Percentiles rank a stretch among this genome's conserved stretches.
phyloP scores from a whole-genome alignment of 495 filamentous ascomycete species.

The Chaetomium fimeti region DNA sequence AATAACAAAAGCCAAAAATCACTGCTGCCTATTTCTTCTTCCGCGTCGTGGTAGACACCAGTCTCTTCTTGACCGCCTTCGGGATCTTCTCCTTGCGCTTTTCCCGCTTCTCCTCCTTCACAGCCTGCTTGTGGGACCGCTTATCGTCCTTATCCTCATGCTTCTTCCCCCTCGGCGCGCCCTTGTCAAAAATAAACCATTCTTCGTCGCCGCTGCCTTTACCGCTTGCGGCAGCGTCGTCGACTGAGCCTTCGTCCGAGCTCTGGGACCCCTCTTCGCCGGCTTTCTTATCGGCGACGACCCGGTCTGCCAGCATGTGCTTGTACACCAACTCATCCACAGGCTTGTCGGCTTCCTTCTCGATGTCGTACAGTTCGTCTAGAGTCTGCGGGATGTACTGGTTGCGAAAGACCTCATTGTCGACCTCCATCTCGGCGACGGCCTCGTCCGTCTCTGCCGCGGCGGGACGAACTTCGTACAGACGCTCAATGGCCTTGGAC shows the following conservation, averaged over 20 bases:
- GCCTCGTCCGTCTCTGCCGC: slow-evolving; percentile 46
- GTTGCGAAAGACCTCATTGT: slow-evolving; percentile 88
- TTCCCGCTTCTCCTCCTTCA: slow-evolving; percentile 93
- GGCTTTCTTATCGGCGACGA: slow-evolving; percentile 43
- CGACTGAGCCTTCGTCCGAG: slow-evolving; percentile 42
- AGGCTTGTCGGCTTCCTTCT: slow-evolving; percentile 79
- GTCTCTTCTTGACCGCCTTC: slow-evolving; percentile 85
- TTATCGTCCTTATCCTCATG: slow-evolving; percentile 90
- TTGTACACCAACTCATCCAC: slow-evolving; percentile 74
- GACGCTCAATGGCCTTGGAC: slow-evolving; percentile 43
- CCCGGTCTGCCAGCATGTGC: slow-evolving; percentile 70
- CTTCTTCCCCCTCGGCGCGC: slow-evolving; percentile 76
- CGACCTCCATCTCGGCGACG: slow-evolving; percentile 59
- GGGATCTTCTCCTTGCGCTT: slow-evolving; percentile 92
- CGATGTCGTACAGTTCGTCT: slow-evolving; percentile 92
- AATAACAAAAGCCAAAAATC: neutral
- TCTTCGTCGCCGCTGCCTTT: slow-evolving; percentile 28
- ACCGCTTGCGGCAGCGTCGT: slow-evolving; percentile 47
- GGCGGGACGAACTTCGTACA: slow-evolving; percentile 42
- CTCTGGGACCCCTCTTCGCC: slow-evolving; percentile 31
- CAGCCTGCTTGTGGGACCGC: slow-evolving; percentile 80
- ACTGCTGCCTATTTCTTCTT: slow-evolving; percentile 36
- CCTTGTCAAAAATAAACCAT: slow-evolving; percentile 57
- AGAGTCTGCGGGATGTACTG: slow-evolving; percentile 93
- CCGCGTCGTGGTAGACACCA: slow-evolving; percentile 50